Evolutionary conservation across 2,329 filamentous ascomycete species (phyloP).

Genomic region (Taxawa tesnikishii): DNA sequence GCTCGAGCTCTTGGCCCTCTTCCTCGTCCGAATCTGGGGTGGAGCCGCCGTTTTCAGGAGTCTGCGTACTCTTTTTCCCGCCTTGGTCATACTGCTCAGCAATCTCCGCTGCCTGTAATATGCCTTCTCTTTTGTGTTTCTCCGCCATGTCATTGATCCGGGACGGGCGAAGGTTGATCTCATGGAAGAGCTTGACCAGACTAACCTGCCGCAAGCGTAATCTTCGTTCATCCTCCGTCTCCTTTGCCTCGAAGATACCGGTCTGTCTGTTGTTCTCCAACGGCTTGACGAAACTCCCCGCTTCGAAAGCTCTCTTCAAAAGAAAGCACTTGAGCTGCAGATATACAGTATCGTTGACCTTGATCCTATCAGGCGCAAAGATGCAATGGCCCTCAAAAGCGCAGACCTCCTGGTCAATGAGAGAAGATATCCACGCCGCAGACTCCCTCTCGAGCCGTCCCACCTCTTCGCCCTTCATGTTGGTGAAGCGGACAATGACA

Average conservation of each 20-base stretch:
- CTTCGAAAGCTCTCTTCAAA: slow-evolving; percentile 60
- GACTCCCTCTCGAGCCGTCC: slow-evolving; percentile 78
- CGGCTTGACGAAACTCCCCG: slow-evolving; percentile 46
- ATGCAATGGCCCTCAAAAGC: slow-evolving; percentile 79
- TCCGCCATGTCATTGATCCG: slow-evolving; percentile 61
- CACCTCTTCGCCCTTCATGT: slow-evolving; percentile 64
- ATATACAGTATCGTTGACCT: slow-evolving; percentile 91
- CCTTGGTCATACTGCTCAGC: slow-evolving; percentile 55
- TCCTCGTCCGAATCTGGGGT: slow-evolving; percentile 57
- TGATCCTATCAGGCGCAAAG: slow-evolving; percentile 70
- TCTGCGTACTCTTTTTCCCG: slow-evolving; percentile 32
- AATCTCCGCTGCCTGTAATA: slow-evolving; percentile 78
- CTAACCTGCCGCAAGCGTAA: slow-evolving; percentile 76
- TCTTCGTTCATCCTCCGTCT: slow-evolving; percentile 73
- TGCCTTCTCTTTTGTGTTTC: slow-evolving; percentile 68
- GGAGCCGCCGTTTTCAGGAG: slow-evolving; percentile 29
- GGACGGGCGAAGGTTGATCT: slow-evolving; percentile 71
- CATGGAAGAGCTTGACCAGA: slow-evolving; percentile 77
- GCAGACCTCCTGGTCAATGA: slow-evolving; percentile 85
- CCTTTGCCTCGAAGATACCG: slow-evolving; percentile 70
- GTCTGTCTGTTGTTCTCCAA: slow-evolving; percentile 59
- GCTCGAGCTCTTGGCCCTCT: slow-evolving; percentile 82
- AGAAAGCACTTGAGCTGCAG: slow-evolving; percentile 74
- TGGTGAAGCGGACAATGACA: slow-evolving; percentile 85
- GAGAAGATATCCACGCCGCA: slow-evolving; percentile 80